Evolutionary conservation across 1,284 basidiomycete species (phyloP), one percentile per base, ranked within the genome.

Genomic region (Entoloma clypeatum): DNA sequence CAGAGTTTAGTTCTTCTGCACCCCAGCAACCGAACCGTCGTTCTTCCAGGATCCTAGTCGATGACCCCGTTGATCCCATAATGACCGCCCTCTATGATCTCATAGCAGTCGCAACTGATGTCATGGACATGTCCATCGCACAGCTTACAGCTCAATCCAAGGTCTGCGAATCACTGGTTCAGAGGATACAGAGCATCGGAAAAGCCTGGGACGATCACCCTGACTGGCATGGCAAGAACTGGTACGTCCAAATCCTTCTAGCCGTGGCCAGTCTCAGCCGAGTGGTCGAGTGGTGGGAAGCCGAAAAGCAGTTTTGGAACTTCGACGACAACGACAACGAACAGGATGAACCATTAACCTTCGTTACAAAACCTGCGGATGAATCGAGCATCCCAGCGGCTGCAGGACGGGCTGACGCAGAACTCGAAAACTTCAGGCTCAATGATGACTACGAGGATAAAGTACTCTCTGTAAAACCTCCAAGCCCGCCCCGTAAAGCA

Each of bases 251-350:
- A 61, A 84, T 96, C 17, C 74, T 97, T 6, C 82, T 99, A 39
- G 94, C 96, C n/a, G 86, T 99, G 36, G 96, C 96, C 29, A 91
- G 88, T 53, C 81, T 99, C 45, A 91, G 86, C 61, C 87, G 96
- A 43, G 95, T 99, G 19, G 84, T 98, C 45, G 96, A 99, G 59
- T 99, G 96, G 96, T 99, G 95, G 95, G 92, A 97, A 62, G 95
- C 95, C n/a, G 96, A 99, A 69, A 95, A 95, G 59, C 92, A 94
- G 49, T 99, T 99, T 65, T 99, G 96, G 96, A 97, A 97, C 58
- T 98, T 98, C 58, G 89, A 94, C 59, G 92, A 95, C 46, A 89
- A 94, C 46, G 88, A 92, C 40, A 82, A 85, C 45, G 92, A 94
- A 55, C 75, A 81, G 57, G 90, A 93, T 38, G 93, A 96, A 52